These are phyloP conservation scores for Eremothecium cymbalariae DNA, from an alignment of 1,139 yeast species.

Conservation along the genomic window DNA sequence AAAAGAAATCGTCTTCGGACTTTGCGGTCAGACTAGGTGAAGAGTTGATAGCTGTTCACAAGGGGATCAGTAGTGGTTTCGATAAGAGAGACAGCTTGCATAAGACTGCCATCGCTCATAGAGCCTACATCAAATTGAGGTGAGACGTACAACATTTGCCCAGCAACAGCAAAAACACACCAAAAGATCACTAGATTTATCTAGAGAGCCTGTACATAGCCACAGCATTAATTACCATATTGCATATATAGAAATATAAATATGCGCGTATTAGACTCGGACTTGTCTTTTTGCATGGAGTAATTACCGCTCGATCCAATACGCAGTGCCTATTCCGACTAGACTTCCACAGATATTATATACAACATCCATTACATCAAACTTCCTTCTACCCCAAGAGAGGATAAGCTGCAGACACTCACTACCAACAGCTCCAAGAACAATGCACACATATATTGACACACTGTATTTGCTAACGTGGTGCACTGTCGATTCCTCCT, in stretches of 20 bases:
- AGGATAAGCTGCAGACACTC: slow-evolving; percentile 43
- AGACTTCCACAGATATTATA: slow-evolving; percentile 35
- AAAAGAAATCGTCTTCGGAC: slow-evolving; percentile 69
- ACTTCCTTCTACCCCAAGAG: slow-evolving; percentile 37
- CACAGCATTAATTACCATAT: slow-evolving; percentile 1
- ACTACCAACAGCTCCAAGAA: slow-evolving; percentile 43
- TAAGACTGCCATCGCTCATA: slow-evolving; percentile 72
- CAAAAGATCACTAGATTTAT: too few species aligned
- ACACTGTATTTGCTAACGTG: slow-evolving; percentile 31
- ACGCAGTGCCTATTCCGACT: slow-evolving; percentile 19
- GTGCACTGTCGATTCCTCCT: neutral
- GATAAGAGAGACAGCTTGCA: slow-evolving; percentile 81
- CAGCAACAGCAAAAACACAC: too few species aligned
- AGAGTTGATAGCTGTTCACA: slow-evolving; percentile 69
- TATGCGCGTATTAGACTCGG: neutral
- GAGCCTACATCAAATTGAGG: slow-evolving; percentile 56
- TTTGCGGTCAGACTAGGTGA: slow-evolving; percentile 85
- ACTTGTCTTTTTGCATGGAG: too few species aligned
- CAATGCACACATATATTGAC: slow-evolving; percentile 39
- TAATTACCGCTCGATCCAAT: slow-evolving; percentile 8
- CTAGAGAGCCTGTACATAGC: too few species aligned
- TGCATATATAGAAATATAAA: neutral
- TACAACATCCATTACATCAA: slow-evolving; percentile 43
- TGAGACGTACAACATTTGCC: too few species aligned
- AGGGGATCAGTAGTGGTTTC: slow-evolving; percentile 75